A percentile compares a stretch with the other conserved stretches of the same genome.
Evolutionary conservation across 108 stramenopile genomes (phyloP).

Genomic region (Skeletonema marinoi): DNA sequence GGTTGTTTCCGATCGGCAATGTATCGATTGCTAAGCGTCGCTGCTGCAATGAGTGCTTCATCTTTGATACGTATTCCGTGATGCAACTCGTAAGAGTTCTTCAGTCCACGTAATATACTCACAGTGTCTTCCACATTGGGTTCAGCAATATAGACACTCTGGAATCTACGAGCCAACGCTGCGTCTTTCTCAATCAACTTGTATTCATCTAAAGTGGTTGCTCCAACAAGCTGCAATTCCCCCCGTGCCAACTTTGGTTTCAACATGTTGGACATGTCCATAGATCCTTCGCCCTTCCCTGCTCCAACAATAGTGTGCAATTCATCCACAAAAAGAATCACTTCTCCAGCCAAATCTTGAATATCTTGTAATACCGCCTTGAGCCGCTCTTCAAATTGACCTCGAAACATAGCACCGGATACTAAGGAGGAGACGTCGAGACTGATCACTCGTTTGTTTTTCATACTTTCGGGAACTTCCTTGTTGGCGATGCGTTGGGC

Average conservation of each 20-base stretch:
- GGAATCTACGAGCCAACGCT: conserved; percentile 98
- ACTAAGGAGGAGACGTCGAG: conserved; percentile 98
- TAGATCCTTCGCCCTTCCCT: conserved; percentile 86
- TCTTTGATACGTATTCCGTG: conserved; percentile 97
- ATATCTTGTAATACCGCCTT: conserved; percentile 98
- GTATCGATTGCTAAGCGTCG: conserved; percentile 96
- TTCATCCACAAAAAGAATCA: conserved; percentile 99
- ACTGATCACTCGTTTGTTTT: conserved; percentile 86
- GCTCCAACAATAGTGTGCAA: conserved; percentile 99
- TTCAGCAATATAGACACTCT: conserved; percentile 95
- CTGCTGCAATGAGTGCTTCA: conserved; percentile 95
- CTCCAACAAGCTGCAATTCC: conserved; percentile 95
- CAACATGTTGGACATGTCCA: conserved; percentile 97
- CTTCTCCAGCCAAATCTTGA: conserved; percentile 88
- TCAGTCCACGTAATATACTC: conserved; percentile 96
- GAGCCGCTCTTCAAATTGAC: conserved; percentile 99
- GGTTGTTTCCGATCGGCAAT: conserved; percentile 95
- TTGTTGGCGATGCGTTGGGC: conserved; percentile 74
- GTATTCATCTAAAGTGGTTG: conserved; percentile 98
- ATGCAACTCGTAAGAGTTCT: conserved; percentile 95
- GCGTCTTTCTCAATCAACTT: conserved; percentile 97
- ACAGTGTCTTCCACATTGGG: conserved; percentile 98
- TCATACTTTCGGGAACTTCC: conserved; percentile 4
- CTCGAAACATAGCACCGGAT: conserved; percentile 97
- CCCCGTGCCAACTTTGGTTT: conserved; percentile 99